phyloP scores from a whole-genome alignment of 441 rosid species.

The Flueggea neowawraea region DNA sequence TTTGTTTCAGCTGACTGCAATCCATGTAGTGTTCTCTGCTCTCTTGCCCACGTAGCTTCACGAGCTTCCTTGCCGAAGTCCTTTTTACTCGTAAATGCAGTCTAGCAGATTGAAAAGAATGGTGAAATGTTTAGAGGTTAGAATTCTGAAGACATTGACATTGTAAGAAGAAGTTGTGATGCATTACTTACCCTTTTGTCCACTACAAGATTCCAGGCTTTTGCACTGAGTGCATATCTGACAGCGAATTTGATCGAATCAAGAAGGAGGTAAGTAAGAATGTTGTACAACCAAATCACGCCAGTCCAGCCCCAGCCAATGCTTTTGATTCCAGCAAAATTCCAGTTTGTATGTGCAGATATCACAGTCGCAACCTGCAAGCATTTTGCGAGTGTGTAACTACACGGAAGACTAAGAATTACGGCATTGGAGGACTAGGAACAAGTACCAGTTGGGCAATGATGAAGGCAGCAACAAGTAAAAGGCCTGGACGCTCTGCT shows the following conservation, averaged over 20 bases:
- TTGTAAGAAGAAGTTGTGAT: too few relatives aligned
- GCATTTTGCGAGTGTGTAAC: neutral
- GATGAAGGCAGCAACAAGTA: constrained; percentile 55
- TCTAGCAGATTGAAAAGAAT: constrained; percentile 29
- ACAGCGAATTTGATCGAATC: constrained; percentile 72
- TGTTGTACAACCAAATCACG: constrained; percentile 76
- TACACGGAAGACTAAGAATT: neutral
- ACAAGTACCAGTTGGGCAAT: constrained; percentile 66
- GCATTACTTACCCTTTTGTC: constrained; percentile 63
- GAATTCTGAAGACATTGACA: too few relatives aligned
- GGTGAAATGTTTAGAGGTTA: too few relatives aligned
- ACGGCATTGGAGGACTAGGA: neutral
- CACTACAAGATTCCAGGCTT: constrained; percentile 71
- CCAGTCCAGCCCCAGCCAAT: constrained; percentile 92
- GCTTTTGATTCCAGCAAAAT: constrained; percentile 70
- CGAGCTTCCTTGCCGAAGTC: constrained; percentile 86
- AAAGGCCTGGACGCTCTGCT: constrained; percentile 69
- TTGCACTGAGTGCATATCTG: constrained; percentile 72
- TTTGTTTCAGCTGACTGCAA: constrained; percentile 57
- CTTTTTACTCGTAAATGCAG: constrained; percentile 84
- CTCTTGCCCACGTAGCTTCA: constrained; percentile 91
- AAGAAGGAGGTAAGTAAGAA: constrained; percentile 60
- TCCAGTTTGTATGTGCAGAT: constrained; percentile 63
- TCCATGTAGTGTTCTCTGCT: constrained; percentile 85
- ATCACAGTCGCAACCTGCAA: constrained; percentile 64